phyloP scores from a whole-genome alignment of 345 rosid genomes.

The Aegle marmelos region DNA sequence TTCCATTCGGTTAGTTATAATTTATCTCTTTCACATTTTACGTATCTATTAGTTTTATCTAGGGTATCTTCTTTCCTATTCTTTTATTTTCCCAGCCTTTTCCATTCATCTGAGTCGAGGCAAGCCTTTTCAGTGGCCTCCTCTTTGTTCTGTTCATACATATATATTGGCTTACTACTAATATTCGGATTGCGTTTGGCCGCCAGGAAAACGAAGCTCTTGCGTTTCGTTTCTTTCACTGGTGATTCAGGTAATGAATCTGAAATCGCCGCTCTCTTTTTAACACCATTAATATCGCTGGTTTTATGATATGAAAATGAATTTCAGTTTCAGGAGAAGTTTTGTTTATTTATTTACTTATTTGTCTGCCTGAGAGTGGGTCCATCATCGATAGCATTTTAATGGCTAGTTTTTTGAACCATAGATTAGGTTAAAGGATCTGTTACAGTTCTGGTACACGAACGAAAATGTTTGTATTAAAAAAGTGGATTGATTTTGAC shows the following conservation, averaged over 20 bases:
- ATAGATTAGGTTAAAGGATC: not conserved
- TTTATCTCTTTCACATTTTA: conserved; percentile 10
- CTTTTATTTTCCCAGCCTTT: not conserved
- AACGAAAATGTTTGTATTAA: not conserved
- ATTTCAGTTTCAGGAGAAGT: not conserved
- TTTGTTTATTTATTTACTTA: not conserved
- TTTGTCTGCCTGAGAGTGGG: not conserved
- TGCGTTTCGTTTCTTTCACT: not conserved
- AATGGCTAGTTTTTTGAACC: not conserved
- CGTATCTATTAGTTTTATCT: conserved; percentile 5
- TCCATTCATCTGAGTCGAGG: not conserved
- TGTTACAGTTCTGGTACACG: conserved; percentile 11
- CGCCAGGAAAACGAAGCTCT: not conserved
- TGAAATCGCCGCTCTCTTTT: not conserved
- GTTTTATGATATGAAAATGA: not conserved
- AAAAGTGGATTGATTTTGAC: conserved; percentile 31
- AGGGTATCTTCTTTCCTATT: conserved; percentile 17
- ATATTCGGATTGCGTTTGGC: conserved; percentile 1
- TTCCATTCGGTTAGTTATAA: not conserved
- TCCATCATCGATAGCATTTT: not conserved
- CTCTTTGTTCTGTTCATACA: not conserved
- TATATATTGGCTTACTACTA: not conserved
- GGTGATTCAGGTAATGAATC: conserved; percentile 17
- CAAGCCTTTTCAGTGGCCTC: not conserved
- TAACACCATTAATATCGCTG: no score